phyloP scores from a whole-genome alignment of 2,329 filamentous ascomycete genomes.

The Nemania sp. region DNA sequence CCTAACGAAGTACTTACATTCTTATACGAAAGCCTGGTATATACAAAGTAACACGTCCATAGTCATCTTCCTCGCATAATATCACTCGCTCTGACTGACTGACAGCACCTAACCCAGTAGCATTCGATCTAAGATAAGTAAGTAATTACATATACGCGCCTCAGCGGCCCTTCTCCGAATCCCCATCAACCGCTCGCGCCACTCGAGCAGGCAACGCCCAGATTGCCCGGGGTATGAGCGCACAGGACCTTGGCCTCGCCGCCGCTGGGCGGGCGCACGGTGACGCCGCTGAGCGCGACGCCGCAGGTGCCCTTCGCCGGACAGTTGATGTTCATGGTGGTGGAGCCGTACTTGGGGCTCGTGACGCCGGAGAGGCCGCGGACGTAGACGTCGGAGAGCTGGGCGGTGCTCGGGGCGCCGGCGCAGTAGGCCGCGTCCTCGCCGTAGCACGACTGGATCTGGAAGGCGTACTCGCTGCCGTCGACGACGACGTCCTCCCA shows the following conservation, averaged over 20 bases:
- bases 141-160: too few relatives aligned
- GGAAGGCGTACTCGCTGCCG: constrained; percentile 24
- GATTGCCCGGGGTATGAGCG: constrained; percentile 18
- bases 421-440: constrained; percentile 16
- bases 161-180: too few relatives aligned
- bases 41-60: too few relatives aligned
- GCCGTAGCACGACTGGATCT: constrained; percentile 25
- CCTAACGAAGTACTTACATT: too few relatives aligned
- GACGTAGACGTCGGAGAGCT: constrained; percentile 19
- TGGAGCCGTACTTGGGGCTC: constrained; percentile 12
- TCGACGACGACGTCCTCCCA: constrained; percentile 23
- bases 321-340: constrained; percentile 22
- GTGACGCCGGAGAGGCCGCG: constrained; percentile 16
- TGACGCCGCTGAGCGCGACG: constrained; percentile 19
- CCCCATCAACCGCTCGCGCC: constrained; percentile 13
- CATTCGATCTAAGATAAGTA: too few relatives aligned
- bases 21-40: too few relatives aligned
- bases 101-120: too few relatives aligned
- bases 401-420: constrained; percentile 17
- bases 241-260: constrained; percentile 18
- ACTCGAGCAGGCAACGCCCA: constrained; percentile 17
- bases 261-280: constrained; percentile 16
- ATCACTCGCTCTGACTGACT: too few relatives aligned
- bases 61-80: too few relatives aligned
- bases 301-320: constrained; percentile 15